Percentiles rank a stretch among this genome's conserved stretches.
These are phyloP conservation scores for Lactarius akahatsu DNA, from an alignment of 768 basidiomycete genomes.

Conservation along the genomic window DNA sequence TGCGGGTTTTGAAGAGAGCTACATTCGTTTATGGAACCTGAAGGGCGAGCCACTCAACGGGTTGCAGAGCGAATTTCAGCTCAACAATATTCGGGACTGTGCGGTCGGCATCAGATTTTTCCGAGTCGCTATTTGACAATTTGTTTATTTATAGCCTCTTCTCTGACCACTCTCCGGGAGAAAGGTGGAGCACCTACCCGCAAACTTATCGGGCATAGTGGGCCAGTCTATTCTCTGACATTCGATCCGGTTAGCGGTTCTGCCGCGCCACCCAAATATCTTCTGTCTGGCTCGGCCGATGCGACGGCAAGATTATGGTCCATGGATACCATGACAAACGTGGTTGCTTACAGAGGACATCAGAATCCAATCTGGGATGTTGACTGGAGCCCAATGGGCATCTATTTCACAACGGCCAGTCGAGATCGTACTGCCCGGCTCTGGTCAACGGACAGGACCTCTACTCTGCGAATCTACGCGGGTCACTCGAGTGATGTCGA, in stretches of 20 bases:
- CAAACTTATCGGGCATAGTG: constrained; percentile 97
- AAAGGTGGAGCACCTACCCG: constrained; percentile 82
- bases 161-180: constrained; percentile 66
- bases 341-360: constrained; percentile 93
- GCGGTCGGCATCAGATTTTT: constrained; percentile 32
- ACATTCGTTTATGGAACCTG: constrained; percentile 90
- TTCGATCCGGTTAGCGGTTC: constrained; percentile 93
- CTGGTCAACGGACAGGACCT: constrained; percentile 92
- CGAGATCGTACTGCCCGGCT: constrained; percentile 91
- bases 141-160: constrained; percentile 45
- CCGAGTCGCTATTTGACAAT: constrained; percentile 3
- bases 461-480: constrained; percentile 86
- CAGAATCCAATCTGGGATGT: constrained; percentile 99
- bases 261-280: constrained; percentile 77
- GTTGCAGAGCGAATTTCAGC: constrained; percentile 70
- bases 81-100: constrained; percentile 70
- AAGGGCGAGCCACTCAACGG: constrained; percentile 88
- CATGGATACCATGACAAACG: constrained; percentile 88
- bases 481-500: constrained; percentile 97
- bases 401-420: constrained; percentile 97
- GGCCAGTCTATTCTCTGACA: constrained; percentile 90
- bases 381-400: constrained; percentile 96
- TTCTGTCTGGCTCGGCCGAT: constrained; percentile 92
- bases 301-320: constrained; percentile 92
- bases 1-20: constrained; percentile 93